Base-by-base conservation (phyloP, 2,329 filamentous ascomycete species). In the Talaromyces rugulosus region DNA sequence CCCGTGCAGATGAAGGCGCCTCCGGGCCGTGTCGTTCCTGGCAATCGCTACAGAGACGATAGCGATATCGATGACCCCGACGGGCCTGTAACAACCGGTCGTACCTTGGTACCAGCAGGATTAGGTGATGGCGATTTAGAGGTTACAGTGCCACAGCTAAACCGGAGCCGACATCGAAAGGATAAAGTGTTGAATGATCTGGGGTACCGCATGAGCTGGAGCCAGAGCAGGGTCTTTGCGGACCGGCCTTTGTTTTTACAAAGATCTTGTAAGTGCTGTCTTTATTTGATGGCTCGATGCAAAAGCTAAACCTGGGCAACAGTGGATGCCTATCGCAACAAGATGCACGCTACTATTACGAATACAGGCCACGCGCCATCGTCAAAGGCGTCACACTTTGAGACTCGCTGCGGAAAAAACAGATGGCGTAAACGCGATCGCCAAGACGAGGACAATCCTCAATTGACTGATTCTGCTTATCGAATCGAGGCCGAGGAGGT, bases 321-420 rank as follows among this genome's bases (percentile, higher is more conserved):
- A 96, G 92, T 98, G 76, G 94, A 98, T 75, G 92, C 90, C 64
- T 97, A 97, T 76, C 89, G 94, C 64, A 94, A 92, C 74, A 96
- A 96, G 82, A 95, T 93, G 75, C 87, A 90, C 66, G 88, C 85
- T 67, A 90, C 89, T 60, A 93, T 96, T 79, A 85, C 96, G 70
- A 87, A 85, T 27, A 85, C 87, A 51, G 90, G 91, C 70, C 88
- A 92, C 71, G 91, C 96, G 64, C 84, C 91, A 52, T 82, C 85
- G 61, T 82, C 84, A 23, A 86, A 90, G 30, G 90, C 91, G 28
- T 88, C 91, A 60, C 92, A 97, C 77, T 96, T 93, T 71, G 92
- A 97, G 78, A 95, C 91, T 3, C 87, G 94, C 51, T 85, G 89
- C 23, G 94, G 94, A 62, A 97, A 96, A 82, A 85, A 91, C 67